Percentiles rank a stretch among this genome's conserved stretches.
phyloP scores from a whole-genome alignment of 2,329 filamentous ascomycete genomes.

The Diaporthe batatas region DNA sequence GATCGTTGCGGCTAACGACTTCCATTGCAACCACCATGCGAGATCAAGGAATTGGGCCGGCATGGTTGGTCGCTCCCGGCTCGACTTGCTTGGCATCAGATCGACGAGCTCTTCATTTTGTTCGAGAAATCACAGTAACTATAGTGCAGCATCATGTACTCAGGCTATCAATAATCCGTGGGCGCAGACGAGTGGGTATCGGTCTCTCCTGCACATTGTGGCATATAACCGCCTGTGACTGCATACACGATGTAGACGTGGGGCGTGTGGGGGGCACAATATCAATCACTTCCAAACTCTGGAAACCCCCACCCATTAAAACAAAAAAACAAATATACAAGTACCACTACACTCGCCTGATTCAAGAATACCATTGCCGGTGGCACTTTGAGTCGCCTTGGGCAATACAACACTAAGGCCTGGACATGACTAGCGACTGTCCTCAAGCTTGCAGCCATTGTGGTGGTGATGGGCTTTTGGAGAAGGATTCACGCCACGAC shows the following conservation, averaged over 20 bases:
- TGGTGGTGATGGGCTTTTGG: neutral
- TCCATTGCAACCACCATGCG: slow-evolving; percentile 23
- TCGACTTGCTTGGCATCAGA: slow-evolving; percentile 32
- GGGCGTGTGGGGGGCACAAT: slow-evolving; percentile 18
- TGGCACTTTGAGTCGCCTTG: slow-evolving; percentile 1
- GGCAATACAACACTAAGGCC: slow-evolving; percentile 16
- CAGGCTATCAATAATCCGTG: neutral
- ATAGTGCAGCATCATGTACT: neutral
- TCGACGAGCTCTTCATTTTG: slow-evolving; percentile 21
- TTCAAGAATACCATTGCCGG: slow-evolving; percentile 4
- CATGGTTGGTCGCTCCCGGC: neutral
- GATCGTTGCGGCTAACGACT: slow-evolving; percentile 31
- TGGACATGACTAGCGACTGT: slow-evolving; percentile 26
- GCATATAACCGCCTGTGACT: neutral
- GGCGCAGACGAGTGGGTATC: neutral
- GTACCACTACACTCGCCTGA: neutral
- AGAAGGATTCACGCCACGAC: slow-evolving; percentile 30
- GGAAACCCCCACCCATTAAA: neutral
- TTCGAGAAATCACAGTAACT: neutral
- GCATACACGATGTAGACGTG: slow-evolving; percentile 25
- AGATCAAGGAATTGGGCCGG: slow-evolving; percentile 34
- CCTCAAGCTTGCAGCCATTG: slow-evolving; percentile 4
- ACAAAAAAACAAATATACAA: too few species aligned
- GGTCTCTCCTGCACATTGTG: neutral
- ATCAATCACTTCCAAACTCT: neutral